Evolutionary conservation across 805 yeast genomes (phyloP).

Genomic region (Ogataea salicorniae): DNA sequence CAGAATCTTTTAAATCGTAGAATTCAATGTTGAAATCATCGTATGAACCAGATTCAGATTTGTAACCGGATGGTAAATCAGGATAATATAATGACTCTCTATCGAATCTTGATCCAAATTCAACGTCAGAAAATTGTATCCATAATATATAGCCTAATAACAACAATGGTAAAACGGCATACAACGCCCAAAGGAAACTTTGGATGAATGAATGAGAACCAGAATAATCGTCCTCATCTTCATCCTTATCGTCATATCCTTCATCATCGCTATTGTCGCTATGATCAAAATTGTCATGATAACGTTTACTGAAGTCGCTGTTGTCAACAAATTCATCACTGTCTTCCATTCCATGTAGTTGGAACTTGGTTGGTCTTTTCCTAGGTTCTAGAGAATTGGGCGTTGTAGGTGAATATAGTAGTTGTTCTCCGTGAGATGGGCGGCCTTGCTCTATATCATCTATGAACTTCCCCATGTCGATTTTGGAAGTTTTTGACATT

Average conservation of each 20-base stretch:
- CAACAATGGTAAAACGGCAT: slow-evolving; percentile 18
- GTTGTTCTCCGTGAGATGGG: slow-evolving; percentile 5
- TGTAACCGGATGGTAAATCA: slow-evolving; percentile 31
- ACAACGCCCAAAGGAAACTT: slow-evolving; percentile 17
- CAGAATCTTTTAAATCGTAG: slow-evolving; percentile 65
- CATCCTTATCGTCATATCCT: slow-evolving; percentile 4
- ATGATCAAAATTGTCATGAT: background rate
- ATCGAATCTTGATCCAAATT: slow-evolving; percentile 4
- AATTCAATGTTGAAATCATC: slow-evolving; percentile 47
- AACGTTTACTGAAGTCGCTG: background rate
- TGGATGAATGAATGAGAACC: slow-evolving; percentile 8
- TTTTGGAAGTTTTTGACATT: background rate
- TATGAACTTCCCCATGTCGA: slow-evolving; percentile 12
- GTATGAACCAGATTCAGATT: slow-evolving; percentile 19
- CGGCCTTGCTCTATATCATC: slow-evolving; percentile 11
- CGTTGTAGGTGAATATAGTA: background rate
- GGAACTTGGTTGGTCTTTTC: slow-evolving; percentile 2
- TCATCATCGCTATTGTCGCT: background rate
- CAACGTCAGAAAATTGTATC: slow-evolving; percentile 4
- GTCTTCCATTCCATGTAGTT: background rate
- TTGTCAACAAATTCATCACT: background rate
- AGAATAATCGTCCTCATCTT: slow-evolving; percentile 8
- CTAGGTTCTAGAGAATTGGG: slow-evolving; percentile 13
- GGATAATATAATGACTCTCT: slow-evolving; percentile 25
- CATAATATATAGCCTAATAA: slow-evolving; percentile 10